Evolutionary conservation across 2,329 filamentous ascomycete genomes (phyloP), one percentile per base, ranked within the genome.

Genomic region (Cercospora sp.): DNA sequence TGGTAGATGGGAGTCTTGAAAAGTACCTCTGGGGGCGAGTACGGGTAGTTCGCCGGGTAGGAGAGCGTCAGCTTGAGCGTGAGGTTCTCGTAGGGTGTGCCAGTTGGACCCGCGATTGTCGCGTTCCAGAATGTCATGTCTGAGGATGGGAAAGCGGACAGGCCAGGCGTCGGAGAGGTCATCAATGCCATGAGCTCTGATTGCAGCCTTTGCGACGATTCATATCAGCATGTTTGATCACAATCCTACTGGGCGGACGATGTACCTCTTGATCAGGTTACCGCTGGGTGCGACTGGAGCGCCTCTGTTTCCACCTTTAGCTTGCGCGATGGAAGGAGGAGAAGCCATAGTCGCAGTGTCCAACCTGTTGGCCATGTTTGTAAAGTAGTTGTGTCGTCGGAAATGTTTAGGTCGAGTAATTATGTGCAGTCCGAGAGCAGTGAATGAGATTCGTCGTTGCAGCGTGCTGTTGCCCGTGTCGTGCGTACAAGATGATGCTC

Each of bases 1-100:
- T 99, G 95, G 85, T 98, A 99, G 82, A 99, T 97, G 43, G 95
- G 95, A 6, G 96, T 99, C 85, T 94, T 97, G 89, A 97, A 99
- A 68, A 97, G 87, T 18, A 99, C 95, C 2, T 91, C 93, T 0
- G 95, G 95, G 24, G 95, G 88, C 1, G 90, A 88, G 80, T 97
- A 97, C 9, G 95, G 95, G 79, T 99, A 99, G 83, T 94, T 97
- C 75, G 87, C 85, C 8, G 94, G 93, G 82, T 98, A 99, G 59
- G 89, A 86, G 79, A 99, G 94, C 74, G 89, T 91, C 74, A 99
- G 91, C 85, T 97, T 98, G 83, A 99, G 91, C 59, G 88, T 92
- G 64, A 98, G 87, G 72, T 89, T 89, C 43, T 91, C 89, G 81
- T 99, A 99, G 64, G 94, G 94, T 0, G 95, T 99, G 76, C 93